Percentiles rank a stretch among this genome's conserved stretches.
Evolutionary conservation across 1,139 yeast genomes (phyloP).

Genomic region (Magnusiomyces fungicola): DNA sequence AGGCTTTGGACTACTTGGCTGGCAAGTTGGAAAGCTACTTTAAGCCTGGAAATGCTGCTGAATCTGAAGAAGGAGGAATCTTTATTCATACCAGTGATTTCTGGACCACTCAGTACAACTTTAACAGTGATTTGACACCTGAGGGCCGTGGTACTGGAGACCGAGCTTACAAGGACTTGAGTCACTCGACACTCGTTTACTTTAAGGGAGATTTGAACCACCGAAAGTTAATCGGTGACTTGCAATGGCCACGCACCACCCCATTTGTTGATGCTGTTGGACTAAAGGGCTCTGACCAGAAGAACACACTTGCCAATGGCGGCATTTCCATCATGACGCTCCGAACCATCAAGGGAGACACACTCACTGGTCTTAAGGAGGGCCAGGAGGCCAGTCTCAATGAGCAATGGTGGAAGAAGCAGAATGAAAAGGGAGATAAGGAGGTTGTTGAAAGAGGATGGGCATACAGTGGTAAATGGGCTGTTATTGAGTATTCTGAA

Average conservation of each 20-base stretch:
- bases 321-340: conserved; percentile 63
- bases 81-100: conserved; percentile 58
- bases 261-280: conserved; percentile 57
- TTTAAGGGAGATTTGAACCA: conserved; percentile 96
- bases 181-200: conserved; percentile 61
- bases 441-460: conserved; percentile 43
- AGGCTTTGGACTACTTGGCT: conserved; percentile 42
- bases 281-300: conserved; percentile 30
- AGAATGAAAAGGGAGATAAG: not conserved
- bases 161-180: conserved; percentile 44
- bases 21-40: conserved; percentile 43
- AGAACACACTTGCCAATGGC: conserved; percentile 42
- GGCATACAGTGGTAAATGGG: conserved; percentile 90
- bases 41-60: conserved; percentile 4
- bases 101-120: conserved; percentile 75
- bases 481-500: conserved; percentile 56
- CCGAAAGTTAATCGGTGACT: conserved; percentile 87
- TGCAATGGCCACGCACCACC: conserved; percentile 79
- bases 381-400: conserved; percentile 68
- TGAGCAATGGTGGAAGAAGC: conserved; percentile 42
- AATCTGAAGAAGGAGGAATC: conserved; percentile 40
- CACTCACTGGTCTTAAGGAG: conserved; percentile 68
- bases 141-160: conserved; percentile 53
- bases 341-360: conserved; percentile 96
- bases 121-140: conserved; percentile 55